Conservation (phyloP, 1,139 yeast species). For the Protomyces inundatus region DNA sequence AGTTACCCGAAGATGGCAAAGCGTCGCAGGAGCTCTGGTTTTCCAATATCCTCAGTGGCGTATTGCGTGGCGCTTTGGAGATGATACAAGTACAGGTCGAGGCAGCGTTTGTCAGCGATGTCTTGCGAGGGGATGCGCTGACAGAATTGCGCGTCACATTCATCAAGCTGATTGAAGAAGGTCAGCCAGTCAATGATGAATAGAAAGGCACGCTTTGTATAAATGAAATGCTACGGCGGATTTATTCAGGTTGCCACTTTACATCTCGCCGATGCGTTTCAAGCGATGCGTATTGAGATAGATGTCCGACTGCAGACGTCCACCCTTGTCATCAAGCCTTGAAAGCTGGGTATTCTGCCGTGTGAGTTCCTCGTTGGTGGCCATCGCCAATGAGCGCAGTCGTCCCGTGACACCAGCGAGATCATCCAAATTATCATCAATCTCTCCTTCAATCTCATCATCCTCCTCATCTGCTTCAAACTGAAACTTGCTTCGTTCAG, state of each 20-base stretch:
- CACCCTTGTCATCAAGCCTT: constrained; percentile 46
- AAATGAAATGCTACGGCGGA: too few species aligned
- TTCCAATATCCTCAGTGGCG: constrained; percentile 84
- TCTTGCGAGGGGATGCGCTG: constrained; percentile 70
- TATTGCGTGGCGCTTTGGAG: constrained; percentile 81
- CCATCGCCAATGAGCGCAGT: constrained; percentile 49
- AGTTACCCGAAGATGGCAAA: constrained; percentile 70
- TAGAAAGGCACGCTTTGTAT: constrained; percentile 35
- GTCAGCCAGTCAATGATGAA: constrained; percentile 96
- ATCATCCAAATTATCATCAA: constrained; percentile 52
- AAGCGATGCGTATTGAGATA: constrained; percentile 47
- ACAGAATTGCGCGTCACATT: constrained; percentile 76
- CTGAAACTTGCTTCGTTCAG: constrained; percentile 47
- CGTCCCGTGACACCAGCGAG: constrained; percentile 48
- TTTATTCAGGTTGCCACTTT: background rate
- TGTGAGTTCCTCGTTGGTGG: constrained; percentile 52
- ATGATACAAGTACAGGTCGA: constrained; percentile 96
- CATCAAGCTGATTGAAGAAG: constrained; percentile 74
- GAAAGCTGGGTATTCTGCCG: constrained; percentile 51
- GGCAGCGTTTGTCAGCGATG: constrained; percentile 71
- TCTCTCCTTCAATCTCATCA: constrained; percentile 55
- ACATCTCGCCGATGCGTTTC: constrained; percentile 39
- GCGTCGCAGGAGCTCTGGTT: constrained; percentile 81
- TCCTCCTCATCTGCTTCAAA: constrained; percentile 60
- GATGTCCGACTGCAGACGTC: constrained; percentile 50